A percentile compares a stretch with the other conserved stretches of the same genome.
phyloP scores from a whole-genome alignment of 768 basidiomycete genomes.

The Asterophora parasitica region DNA sequence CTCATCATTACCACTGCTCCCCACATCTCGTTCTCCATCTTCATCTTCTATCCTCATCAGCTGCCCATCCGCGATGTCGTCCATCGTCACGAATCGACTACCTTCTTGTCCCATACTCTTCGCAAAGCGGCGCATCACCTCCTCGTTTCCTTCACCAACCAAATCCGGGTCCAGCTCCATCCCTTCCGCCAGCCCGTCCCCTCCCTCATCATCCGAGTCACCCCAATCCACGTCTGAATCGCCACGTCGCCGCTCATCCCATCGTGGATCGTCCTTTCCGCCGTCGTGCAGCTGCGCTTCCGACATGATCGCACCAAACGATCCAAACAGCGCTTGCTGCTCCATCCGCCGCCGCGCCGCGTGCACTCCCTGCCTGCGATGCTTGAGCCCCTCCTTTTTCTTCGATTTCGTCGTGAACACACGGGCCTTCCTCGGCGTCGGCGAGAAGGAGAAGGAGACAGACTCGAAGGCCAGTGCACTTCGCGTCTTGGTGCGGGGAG shows the following conservation, averaged over 20 bases:
- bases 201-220: constrained; percentile 57
- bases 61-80: constrained; percentile 55
- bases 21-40: constrained; percentile 52
- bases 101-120: constrained; percentile 15
- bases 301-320: constrained; percentile 50
- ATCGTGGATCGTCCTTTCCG: constrained; percentile 30
- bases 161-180: constrained; percentile 68
- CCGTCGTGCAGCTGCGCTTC: constrained; percentile 46
- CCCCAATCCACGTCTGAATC: constrained; percentile 43
- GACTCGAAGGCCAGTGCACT: constrained; percentile 21
- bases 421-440: constrained; percentile 26
- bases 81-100: constrained; percentile 47
- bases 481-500: not conserved
- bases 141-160: constrained; percentile 28
- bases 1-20: constrained; percentile 23
- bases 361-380: constrained; percentile 19
- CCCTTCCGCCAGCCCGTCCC: constrained; percentile 40
- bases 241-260: constrained; percentile 44
- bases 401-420: constrained; percentile 22
- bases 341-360: constrained; percentile 20
- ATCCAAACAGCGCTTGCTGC: constrained; percentile 34
- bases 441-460: constrained; percentile 32
- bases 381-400: constrained; percentile 21
- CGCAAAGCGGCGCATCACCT: constrained; percentile 44
- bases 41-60: constrained; percentile 53